Conservation (phyloP, 1,139 yeast species). For the Blastobotrys capitulatus region DNA sequence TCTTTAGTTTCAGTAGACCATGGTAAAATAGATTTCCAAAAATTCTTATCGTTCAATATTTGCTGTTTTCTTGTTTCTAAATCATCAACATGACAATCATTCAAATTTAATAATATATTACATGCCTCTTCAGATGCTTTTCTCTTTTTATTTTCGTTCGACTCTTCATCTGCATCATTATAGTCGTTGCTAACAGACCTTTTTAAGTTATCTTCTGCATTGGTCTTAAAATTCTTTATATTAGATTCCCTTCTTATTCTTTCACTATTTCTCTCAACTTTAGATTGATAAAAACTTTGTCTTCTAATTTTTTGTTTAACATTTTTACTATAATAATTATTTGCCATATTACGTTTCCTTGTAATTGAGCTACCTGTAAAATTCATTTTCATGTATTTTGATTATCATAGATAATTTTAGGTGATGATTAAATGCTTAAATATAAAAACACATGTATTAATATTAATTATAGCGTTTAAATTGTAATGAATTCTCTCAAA, state of each 20-base stretch:
- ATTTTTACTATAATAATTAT: neutral
- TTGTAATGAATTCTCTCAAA: too few relatives aligned
- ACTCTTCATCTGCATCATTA: too few relatives aligned
- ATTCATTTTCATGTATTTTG: neutral
- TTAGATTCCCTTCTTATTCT: too few relatives aligned
- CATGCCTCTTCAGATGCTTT: neutral
- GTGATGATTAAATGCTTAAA: too few relatives aligned
- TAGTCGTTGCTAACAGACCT: too few relatives aligned
- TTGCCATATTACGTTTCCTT: neutral
- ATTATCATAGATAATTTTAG: too few relatives aligned
- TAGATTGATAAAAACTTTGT: neutral
- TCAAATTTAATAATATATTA: neutral
- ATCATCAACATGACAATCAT: constrained; percentile 2
- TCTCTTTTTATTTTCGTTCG: neutral
- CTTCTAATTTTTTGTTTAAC: neutral
- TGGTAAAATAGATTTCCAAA: neutral
- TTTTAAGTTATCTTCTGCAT: too few relatives aligned
- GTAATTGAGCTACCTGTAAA: neutral
- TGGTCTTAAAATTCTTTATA: too few relatives aligned
- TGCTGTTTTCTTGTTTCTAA: neutral
- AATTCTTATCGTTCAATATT: neutral
- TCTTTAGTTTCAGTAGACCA: too few relatives aligned
- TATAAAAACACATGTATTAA: too few relatives aligned
- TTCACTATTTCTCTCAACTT: neutral
- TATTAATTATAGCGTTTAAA: too few relatives aligned